Conservation (phyloP, 2,329 filamentous ascomycete genomes). For the Neopestalotiopsis rosae region DNA sequence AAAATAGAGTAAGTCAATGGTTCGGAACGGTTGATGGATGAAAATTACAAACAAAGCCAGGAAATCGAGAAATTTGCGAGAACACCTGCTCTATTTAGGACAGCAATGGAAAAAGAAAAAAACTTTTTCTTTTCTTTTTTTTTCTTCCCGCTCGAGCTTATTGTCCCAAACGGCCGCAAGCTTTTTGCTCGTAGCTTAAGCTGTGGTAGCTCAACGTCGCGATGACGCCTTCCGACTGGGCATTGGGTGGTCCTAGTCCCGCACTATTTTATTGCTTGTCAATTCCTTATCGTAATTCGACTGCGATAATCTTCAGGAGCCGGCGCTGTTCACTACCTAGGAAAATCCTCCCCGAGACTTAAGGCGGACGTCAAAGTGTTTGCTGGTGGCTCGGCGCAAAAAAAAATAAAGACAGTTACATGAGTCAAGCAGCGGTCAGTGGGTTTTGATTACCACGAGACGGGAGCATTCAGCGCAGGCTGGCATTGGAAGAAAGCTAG, state of each 20-base stretch:
- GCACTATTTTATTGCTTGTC: background rate
- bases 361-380: background rate
- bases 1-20: background rate
- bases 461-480: background rate
- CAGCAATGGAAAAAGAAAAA: background rate
- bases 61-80: background rate
- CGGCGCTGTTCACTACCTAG: background rate
- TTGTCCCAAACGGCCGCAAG: background rate
- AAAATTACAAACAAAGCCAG: background rate
- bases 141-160: background rate
- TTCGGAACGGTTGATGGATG: background rate
- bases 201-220: background rate
- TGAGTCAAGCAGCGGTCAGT: background rate
- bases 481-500: background rate
- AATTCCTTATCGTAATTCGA: background rate
- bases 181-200: background rate
- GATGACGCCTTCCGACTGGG: background rate
- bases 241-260: background rate
- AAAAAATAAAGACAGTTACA: background rate
- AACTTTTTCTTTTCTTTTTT: background rate
- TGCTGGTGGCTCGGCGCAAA: background rate
- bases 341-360: background rate
- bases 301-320: background rate
- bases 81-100: background rate
- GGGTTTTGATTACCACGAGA: background rate